Evolutionary conservation across 2,329 filamentous ascomycete species (phyloP), one percentile per base, ranked within the genome.

Genomic region (Mycosphaerella sp.): DNA sequence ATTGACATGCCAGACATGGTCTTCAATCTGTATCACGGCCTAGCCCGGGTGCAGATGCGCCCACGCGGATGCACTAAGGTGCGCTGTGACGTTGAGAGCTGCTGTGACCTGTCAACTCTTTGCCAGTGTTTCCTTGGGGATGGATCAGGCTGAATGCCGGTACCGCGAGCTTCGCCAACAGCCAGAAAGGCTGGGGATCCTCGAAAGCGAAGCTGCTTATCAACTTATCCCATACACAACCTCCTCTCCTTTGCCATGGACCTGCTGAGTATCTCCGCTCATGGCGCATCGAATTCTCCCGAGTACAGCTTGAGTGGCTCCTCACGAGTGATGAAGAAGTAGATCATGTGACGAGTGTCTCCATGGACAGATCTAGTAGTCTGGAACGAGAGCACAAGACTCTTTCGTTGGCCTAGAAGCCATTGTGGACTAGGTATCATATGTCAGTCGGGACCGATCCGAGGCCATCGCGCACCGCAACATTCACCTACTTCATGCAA

Each of bases 331-430:
- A 51, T 10, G 17, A 43, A 36, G 12, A 12, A 17, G n/a, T 54
- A 54, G 45, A 54, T 54, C 14, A 49, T 45, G 23, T 50, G 21
- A 3, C 52, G 46, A 12, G 49, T 34, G 49, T 40, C 46, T 54
- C 52, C 2, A 38, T 21, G 0, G 52, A 46, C 9, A 54, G 23
- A 11, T 46, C 9, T 4, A 50, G 36, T 9, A 54, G n/a, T 21
- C 14, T 17, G 14, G 14, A 7, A 54, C 21, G 17, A 54, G 40
- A 3, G 36, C 46, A 12, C n/a, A 17, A 26, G 39, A 39, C 8
- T 46, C 52, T 29, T 48, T 36, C 23, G 21, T 38, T 1, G 46
- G 17, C 9, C 45, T 46, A 11, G 40, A 38, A 8, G 17, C 38
- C 31, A 54, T 54, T 2, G 45, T 54, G 45, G 29, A 48, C 49